A percentile compares a stretch with the other conserved stretches of the same genome.
phyloP scores from a whole-genome alignment of 2,329 filamentous ascomycete genomes.

The Phaeomoniella chlamydospora region DNA sequence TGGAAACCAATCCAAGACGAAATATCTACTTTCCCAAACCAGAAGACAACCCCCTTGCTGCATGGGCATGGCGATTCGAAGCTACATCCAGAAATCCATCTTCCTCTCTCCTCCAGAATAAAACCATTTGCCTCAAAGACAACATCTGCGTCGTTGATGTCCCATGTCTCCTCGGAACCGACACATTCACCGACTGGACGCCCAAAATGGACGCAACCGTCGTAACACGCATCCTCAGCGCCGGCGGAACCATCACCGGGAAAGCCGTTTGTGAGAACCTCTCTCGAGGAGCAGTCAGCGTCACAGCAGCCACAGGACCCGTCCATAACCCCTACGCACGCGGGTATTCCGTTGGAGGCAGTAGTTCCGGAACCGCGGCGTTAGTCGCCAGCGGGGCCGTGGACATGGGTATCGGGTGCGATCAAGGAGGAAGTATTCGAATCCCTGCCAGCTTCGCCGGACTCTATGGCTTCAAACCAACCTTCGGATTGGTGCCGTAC shows the following conservation, averaged over 20 bases:
- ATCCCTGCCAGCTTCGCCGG: constrained; percentile 28
- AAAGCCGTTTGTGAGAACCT: constrained; percentile 34
- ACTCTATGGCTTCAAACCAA: constrained; percentile 36
- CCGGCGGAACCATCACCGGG: constrained; percentile 27
- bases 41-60: constrained; percentile 21
- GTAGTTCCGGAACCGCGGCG: constrained; percentile 26
- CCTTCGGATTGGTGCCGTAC: constrained; percentile 32
- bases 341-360: constrained; percentile 28
- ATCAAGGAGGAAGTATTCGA: constrained; percentile 18
- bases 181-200: constrained; percentile 22
- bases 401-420: constrained; percentile 18
- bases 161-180: constrained; percentile 28
- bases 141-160: constrained; percentile 31
- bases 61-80: constrained; percentile 28
- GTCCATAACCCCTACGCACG: constrained; percentile 33
- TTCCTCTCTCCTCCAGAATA: constrained; percentile 19
- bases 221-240: constrained; percentile 25
- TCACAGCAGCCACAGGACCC: constrained; percentile 28
- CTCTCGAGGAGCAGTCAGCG: constrained; percentile 25
- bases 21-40: constrained; percentile 24
- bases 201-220: constrained; percentile 30
- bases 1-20: constrained; percentile 29
- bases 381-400: constrained; percentile 21
- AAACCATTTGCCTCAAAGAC: constrained; percentile 32
- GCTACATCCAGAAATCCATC: constrained; percentile 16